Evolutionary conservation across 768 basidiomycete genomes (phyloP).

Genomic region (Leccinum aurantiacum): DNA sequence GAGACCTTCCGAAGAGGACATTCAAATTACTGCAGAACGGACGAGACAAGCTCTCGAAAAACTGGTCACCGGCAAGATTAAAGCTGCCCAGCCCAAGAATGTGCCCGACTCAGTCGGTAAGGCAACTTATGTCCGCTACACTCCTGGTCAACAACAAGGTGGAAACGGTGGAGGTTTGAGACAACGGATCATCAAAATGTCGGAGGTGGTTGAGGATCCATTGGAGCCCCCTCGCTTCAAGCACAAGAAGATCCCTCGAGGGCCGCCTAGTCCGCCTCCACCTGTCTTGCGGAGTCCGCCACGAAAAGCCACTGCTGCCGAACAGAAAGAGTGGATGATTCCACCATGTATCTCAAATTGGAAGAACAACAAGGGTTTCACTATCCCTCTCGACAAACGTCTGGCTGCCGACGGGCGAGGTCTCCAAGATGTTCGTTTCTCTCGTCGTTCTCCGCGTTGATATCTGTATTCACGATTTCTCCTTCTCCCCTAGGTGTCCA

Average conservation of each 20-base stretch:
- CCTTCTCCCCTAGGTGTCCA: slow-evolving; percentile 67
- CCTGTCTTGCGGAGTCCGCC: slow-evolving; percentile 95
- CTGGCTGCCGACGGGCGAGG: slow-evolving; percentile 98
- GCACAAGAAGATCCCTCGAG: slow-evolving; percentile 97
- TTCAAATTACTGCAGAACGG: slow-evolving; percentile 86
- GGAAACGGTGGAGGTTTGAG: slow-evolving; percentile 59
- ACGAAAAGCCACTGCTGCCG: slow-evolving; percentile 91
- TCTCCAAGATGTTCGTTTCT: slow-evolving; percentile 82
- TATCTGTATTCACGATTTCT: neutral
- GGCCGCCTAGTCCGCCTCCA: slow-evolving; percentile 94
- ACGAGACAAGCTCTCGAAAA: slow-evolving; percentile 92
- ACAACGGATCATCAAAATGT: slow-evolving; percentile 99
- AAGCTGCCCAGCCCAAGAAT: slow-evolving; percentile 96
- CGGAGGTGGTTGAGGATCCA: slow-evolving; percentile 96
- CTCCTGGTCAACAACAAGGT: slow-evolving; percentile 85
- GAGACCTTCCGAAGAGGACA: slow-evolving; percentile 90
- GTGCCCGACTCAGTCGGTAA: slow-evolving; percentile 83
- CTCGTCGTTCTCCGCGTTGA: neutral
- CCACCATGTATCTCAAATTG: slow-evolving; percentile 99
- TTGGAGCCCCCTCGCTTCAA: slow-evolving; percentile 97
- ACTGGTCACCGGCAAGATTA: slow-evolving; percentile 93
- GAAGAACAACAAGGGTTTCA: slow-evolving; percentile 99
- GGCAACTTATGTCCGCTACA: slow-evolving; percentile 92
- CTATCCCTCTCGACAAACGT: slow-evolving; percentile 96
- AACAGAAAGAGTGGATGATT: slow-evolving; percentile 99